Base-by-base conservation (phyloP, 805 yeast genomes). In the Nakazawaea ambrosiae region DNA sequence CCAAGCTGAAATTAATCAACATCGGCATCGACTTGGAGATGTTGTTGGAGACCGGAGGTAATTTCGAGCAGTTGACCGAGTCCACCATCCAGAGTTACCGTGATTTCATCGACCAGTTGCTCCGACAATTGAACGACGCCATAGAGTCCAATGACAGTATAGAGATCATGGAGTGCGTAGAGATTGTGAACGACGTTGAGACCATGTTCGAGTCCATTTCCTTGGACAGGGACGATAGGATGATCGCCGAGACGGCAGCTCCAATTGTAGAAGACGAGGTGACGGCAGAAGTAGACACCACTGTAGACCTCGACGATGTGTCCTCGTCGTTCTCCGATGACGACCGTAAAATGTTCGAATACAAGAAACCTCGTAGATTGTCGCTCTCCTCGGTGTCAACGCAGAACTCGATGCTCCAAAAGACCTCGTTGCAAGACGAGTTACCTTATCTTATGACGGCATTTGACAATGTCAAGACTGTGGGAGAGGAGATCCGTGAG, bases 121-220 rank as follows among this genome's bases (percentile, higher is more conserved):
- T 81, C 19, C 66, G 64, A 33, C 87, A 80, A 48, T 58, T 81
- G 41, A 75, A 77, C 39, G 60, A 57, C 12, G 73, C 82, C 3
- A 70, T 77, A 6, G 66, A 65, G 5, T 52, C 59, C 12, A 70
- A 73, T 24, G 83, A 81, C 48, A 65, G 69, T 15, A 69, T 72
- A 29, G 72, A 72, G 10, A 75, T 78, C 39, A 70, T 75, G 58
- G 87, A 81, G 50, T 80, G 86, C 46, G 63, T 81, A 38, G 75
- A 76, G 0, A 78, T 79, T 22, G 75, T 81, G 20, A 68, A 68
- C 42, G 88, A 81, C 46, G 78, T 81, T 57, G 88, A 81, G 49
- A 70, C 76, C 46, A 81, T 81, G 87, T 81, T 78, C 53, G 80
- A 77, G 32, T 69, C 75, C 0, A 65, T 72, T 57, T 60, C 68